Percentiles rank a stretch among this genome's conserved stretches.
Conservation (phyloP, 306 rosid species). For the Leucaena leucocephala region DNA sequence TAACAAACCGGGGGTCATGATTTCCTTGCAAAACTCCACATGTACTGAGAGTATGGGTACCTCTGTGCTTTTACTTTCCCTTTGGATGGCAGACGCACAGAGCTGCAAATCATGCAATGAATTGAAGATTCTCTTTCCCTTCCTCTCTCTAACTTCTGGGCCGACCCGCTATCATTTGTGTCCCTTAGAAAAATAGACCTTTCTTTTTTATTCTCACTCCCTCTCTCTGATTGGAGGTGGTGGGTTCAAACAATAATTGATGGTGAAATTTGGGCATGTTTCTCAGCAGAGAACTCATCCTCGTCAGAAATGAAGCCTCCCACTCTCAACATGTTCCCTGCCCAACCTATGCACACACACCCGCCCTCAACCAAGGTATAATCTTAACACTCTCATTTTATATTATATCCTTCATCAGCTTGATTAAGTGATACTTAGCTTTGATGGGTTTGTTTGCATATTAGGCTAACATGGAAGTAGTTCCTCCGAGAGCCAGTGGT, state of each 20-base stretch:
- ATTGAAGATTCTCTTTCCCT: constrained; percentile 37
- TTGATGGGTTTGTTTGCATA: constrained; percentile 13
- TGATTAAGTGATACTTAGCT: background rate
- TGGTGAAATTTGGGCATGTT: constrained; percentile 41
- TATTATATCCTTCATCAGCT: background rate
- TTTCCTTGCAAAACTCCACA: constrained; percentile 44
- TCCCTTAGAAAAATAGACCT: constrained; percentile 16
- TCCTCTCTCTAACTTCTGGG: constrained; percentile 24
- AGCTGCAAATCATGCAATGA: constrained; percentile 36
- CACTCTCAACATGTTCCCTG: constrained; percentile 94
- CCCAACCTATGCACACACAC: constrained; percentile 89
- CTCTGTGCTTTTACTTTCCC: constrained; percentile 24
- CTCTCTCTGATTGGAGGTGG: background rate
- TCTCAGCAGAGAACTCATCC: constrained; percentile 52
- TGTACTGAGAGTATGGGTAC: constrained; percentile 46
- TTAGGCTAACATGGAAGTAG: constrained; percentile 54
- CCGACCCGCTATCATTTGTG: constrained; percentile 38
- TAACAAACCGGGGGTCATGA: constrained; percentile 56
- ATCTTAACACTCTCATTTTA: background rate
- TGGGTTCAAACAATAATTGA: constrained; percentile 5
- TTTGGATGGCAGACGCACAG: constrained; percentile 22
- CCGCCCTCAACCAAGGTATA: constrained; percentile 75
- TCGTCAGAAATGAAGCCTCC: constrained; percentile 85
- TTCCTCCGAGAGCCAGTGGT: constrained; percentile 57
- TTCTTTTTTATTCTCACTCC: constrained; percentile 8